Conservation (phyloP, 345 rosid genomes). For the Heritiera littoralis region DNA sequence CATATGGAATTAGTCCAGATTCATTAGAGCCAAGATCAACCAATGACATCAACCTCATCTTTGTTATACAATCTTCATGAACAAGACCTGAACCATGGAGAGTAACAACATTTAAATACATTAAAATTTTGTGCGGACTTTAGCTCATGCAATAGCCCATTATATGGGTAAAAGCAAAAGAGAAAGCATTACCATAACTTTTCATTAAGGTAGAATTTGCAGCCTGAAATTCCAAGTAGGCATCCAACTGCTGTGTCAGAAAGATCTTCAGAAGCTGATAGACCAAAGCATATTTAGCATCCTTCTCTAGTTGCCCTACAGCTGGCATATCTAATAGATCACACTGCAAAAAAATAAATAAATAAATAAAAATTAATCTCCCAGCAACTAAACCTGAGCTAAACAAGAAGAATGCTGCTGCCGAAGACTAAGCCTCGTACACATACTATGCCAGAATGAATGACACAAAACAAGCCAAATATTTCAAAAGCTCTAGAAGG, state of each 20-base stretch:
- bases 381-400: not conserved
- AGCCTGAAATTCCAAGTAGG: constrained; percentile 74
- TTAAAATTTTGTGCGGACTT: not conserved
- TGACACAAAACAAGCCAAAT: not conserved
- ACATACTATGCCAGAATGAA: not conserved
- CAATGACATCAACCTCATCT: constrained; percentile 86
- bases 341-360: constrained; percentile 56
- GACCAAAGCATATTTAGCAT: constrained; percentile 60
- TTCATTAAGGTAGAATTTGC: constrained; percentile 69
- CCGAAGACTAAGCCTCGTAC: not conserved
- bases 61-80: constrained; percentile 80
- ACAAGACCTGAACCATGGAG: constrained; percentile 57
- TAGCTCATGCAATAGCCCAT: not conserved
- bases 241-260: constrained; percentile 71
- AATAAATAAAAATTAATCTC: constrained; percentile 3
- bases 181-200: constrained; percentile 58
- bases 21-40: constrained; percentile 72
- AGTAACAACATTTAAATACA: constrained; percentile 2
- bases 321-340: constrained; percentile 93
- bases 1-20: constrained; percentile 71
- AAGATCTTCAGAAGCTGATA: constrained; percentile 88
- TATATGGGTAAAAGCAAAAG: not conserved
- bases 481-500: not conserved
- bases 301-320: constrained; percentile 78
- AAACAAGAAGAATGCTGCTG: not conserved